A percentile compares a stretch with the other conserved stretches of the same genome.
Conservation (phyloP, 164 flowering plant genomes). For the Amborella trichopoda region DNA sequence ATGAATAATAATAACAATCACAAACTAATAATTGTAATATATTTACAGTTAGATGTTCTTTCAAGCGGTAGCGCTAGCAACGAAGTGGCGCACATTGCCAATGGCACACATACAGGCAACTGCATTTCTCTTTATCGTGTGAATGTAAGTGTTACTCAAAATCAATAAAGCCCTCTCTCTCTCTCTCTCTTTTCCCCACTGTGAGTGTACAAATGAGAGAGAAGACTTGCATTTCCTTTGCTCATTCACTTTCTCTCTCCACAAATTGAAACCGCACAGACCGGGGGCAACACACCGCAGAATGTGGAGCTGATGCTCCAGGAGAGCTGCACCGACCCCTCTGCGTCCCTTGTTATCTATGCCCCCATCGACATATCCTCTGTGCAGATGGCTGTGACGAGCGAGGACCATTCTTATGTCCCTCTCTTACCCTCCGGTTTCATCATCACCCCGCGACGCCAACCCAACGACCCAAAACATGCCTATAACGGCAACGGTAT, state of each 20-base stretch:
- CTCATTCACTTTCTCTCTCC: neutral
- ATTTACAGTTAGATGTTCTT: conserved; percentile 54
- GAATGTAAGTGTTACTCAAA: conserved; percentile 47
- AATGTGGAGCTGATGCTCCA: conserved; percentile 83
- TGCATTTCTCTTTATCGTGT: conserved; percentile 86
- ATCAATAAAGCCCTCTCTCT: too few species aligned
- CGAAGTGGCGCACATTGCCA: conserved; percentile 30
- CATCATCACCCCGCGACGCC: conserved; percentile 31
- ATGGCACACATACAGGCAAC: conserved; percentile 87
- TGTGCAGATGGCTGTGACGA: conserved; percentile 67
- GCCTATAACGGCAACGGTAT: neutral
- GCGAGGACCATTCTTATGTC: conserved; percentile 82
- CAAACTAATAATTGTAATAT: too few species aligned
- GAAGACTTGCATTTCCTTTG: too few species aligned
- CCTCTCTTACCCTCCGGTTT: conserved; percentile 86
- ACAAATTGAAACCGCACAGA: too few species aligned
- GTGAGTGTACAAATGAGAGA: too few species aligned
- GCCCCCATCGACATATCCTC: conserved; percentile 68
- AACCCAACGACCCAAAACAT: neutral
- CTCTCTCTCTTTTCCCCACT: neutral
- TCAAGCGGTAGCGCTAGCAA: conserved; percentile 18
- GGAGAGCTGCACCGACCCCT: conserved; percentile 80
- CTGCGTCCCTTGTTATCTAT: conserved; percentile 78
- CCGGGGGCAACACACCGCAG: conserved; percentile 85
- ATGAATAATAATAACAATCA: too few species aligned